Conservation (phyloP, 179 eudicot genomes). For the Drosera spatulata region DNA sequence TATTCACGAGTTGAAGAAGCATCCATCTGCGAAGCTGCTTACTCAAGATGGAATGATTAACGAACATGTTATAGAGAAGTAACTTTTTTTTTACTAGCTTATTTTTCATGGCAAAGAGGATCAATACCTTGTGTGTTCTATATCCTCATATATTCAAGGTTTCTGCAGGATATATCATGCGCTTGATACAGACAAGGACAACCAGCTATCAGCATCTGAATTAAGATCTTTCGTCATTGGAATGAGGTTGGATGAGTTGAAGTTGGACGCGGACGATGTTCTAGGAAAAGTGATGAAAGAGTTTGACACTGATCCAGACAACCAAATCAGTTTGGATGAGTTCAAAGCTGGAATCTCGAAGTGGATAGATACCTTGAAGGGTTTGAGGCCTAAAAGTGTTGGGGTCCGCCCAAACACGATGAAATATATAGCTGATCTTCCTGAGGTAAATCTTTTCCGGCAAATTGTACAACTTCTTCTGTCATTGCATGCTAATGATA, state of each 20-base stretch:
- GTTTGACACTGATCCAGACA: constrained; percentile 41
- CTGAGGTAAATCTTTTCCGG: constrained; percentile 27
- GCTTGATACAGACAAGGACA: constrained; percentile 29
- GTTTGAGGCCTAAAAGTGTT: constrained; percentile 6
- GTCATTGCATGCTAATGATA: not conserved
- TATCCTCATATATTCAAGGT: not conserved
- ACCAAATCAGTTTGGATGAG: constrained; percentile 28
- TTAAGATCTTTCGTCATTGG: constrained; percentile 32
- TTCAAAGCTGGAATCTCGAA: constrained; percentile 40
- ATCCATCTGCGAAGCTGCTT: constrained; percentile 35
- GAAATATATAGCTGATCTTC: constrained; percentile 30
- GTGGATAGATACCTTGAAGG: constrained; percentile 18
- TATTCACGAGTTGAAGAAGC: constrained; percentile 39
- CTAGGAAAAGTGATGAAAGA: constrained; percentile 40
- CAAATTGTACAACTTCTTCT: not conserved
- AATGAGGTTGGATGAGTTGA: constrained; percentile 24
- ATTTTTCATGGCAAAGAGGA: not conserved
- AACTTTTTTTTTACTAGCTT: not conserved
- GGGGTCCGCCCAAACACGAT: constrained; percentile 24
- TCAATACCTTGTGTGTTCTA: not conserved
- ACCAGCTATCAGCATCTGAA: constrained; percentile 33
- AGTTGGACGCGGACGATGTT: constrained; percentile 20
- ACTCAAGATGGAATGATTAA: constrained; percentile 39
- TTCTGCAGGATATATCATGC: constrained; percentile 31
- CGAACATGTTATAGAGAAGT: constrained; percentile 27